Percentiles rank a stretch among this genome's conserved stretches.
Evolutionary conservation across 139 green algal species (phyloP).

Genomic region (Pseudopediastrum boryanum): DNA sequence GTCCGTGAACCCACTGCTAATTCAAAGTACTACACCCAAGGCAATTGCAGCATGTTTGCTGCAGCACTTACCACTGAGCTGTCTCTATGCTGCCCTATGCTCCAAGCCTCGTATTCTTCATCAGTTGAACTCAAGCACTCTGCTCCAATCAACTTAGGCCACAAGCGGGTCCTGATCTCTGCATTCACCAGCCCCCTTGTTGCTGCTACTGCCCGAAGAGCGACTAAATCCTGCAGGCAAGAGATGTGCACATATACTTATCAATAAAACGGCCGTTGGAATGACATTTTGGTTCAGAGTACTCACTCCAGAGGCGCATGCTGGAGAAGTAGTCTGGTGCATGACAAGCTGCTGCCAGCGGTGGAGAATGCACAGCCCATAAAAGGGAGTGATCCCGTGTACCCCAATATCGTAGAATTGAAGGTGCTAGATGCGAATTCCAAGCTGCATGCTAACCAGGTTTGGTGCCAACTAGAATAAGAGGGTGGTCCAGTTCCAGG

Average conservation of each 20-base stretch:
- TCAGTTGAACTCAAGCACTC: not conserved
- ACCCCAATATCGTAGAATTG: too few relatives aligned
- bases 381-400: too few relatives aligned
- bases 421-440: too few relatives aligned
- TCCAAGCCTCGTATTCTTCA: not conserved
- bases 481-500: not conserved
- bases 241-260: not conserved
- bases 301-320: not conserved
- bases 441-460: not conserved
- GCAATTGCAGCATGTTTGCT: not conserved
- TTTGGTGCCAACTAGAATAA: not conserved
- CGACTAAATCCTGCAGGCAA: constrained; percentile 51
- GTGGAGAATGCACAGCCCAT: not conserved
- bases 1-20: not conserved
- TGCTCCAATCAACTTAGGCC: constrained; percentile 44
- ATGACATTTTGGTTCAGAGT: not conserved
- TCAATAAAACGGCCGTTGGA: not conserved
- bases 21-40: not conserved
- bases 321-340: not conserved
- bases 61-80: not conserved
- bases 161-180: constrained; percentile 66
- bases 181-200: constrained; percentile 75
- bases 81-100: not conserved
- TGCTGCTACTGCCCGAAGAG: constrained; percentile 69
- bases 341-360: too few relatives aligned